Evolutionary conservation across 371 early-diverging fungal genomes (phyloP).

Genomic region (Apophysomyces trapeziformis): DNA sequence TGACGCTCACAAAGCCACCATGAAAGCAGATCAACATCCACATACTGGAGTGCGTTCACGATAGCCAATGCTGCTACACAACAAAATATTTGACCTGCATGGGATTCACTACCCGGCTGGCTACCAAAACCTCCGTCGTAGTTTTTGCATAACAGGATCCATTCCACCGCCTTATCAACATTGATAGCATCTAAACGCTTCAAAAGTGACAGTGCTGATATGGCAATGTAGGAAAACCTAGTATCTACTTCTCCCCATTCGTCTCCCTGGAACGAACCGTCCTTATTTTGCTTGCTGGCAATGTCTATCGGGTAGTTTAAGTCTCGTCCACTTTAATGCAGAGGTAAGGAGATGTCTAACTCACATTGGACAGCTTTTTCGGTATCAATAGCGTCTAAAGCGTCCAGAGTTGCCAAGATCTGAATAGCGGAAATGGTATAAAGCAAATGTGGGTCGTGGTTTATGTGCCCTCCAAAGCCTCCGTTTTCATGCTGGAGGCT

Average conservation of each 20-base stretch:
- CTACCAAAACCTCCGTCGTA: constrained; percentile 98
- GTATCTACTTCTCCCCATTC: constrained; percentile 96
- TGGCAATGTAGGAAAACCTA: constrained; percentile 89
- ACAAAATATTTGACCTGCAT: constrained; percentile 95
- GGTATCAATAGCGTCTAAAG: constrained; percentile 74
- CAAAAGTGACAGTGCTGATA: constrained; percentile 79
- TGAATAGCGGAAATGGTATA: constrained; percentile 97
- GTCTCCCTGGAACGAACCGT: constrained; percentile 92
- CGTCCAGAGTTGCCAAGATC: constrained; percentile 83
- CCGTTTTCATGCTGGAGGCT: constrained; percentile 82
- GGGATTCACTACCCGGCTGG: constrained; percentile 93
- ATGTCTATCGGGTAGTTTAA: constrained; percentile 44
- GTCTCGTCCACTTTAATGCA: neutral
- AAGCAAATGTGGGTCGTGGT: constrained; percentile 92
- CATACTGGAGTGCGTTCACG: constrained; percentile 62
- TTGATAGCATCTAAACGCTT: constrained; percentile 76
- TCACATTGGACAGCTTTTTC: constrained; percentile 75
- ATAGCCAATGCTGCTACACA: constrained; percentile 92
- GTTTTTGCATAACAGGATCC: constrained; percentile 86
- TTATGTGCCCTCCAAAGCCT: constrained; percentile 91
- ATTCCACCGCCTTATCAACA: constrained; percentile 73
- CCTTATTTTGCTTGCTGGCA: constrained; percentile 58
- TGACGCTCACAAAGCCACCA: constrained; percentile 97
- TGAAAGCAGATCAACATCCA: constrained; percentile 80
- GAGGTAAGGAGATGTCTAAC: constrained; percentile 1